These are phyloP conservation scores for Syzygium syzygioides DNA, from an alignment of 441 rosid genomes.

Conservation along the genomic window DNA sequence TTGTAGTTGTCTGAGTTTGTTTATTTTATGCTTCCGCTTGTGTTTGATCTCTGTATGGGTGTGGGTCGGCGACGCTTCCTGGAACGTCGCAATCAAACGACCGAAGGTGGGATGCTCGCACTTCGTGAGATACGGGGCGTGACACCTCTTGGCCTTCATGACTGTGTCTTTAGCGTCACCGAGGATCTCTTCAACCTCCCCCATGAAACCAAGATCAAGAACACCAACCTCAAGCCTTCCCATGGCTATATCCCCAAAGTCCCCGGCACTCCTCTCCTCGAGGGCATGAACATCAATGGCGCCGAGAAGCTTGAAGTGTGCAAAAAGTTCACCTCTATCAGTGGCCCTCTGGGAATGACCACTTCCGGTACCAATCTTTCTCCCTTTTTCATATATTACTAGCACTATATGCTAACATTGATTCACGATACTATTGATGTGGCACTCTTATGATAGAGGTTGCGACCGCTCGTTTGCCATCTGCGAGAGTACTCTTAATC, in stretches of 20 bases:
- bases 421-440: neutral
- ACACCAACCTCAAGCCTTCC: conserved; percentile 43
- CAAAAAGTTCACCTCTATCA: conserved; percentile 37
- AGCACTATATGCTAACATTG: neutral
- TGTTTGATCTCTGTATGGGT: too few relatives aligned
- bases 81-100: too few relatives aligned
- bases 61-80: too few relatives aligned
- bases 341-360: conserved; percentile 59
- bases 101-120: too few relatives aligned
- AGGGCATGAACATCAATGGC: conserved; percentile 51
- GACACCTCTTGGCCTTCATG: conserved; percentile 28
- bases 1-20: too few relatives aligned
- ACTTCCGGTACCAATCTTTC: conserved; percentile 35
- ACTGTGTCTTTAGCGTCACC: conserved; percentile 14
- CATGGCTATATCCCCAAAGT: conserved; percentile 48
- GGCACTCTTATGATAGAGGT: neutral
- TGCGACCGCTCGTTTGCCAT: neutral
- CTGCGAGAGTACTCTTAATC: neutral
- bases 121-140: too few relatives aligned
- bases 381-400: neutral
- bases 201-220: conserved; percentile 39
- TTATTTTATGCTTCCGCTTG: too few relatives aligned
- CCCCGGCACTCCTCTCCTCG: conserved; percentile 44
- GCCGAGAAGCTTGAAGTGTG: conserved; percentile 37
- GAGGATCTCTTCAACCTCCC: conserved; percentile 56